phyloP scores from a whole-genome alignment of 176 grass and related monocot genomes.

The sorghum (Sorghum bicolor) region Sorghum_bicolor_NCBIv3 NC_012870.2:79530501-79531000 shows the following conservation, averaged over 20 bases:
- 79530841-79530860: too few relatives aligned
- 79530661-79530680: not conserved
- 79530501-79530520: not conserved
- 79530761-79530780: not conserved
- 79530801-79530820: too few relatives aligned
- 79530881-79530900: not conserved
- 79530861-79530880: too few relatives aligned
- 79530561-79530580: not conserved
- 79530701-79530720: not conserved
- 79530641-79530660: not conserved
- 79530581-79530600: too few relatives aligned
- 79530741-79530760: too few relatives aligned
- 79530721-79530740: too few relatives aligned
- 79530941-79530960: not conserved
- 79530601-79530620: not conserved
- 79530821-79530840: not conserved
- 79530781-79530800: not conserved
- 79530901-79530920: not conserved
- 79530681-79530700: not conserved
- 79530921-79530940: too few relatives aligned
- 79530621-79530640: not conserved
- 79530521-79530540: too few relatives aligned
- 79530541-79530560: not conserved
- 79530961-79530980: not conserved
- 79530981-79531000: not conserved